These are phyloP conservation scores for Kodamaea fungicola DNA, from an alignment of 1,139 yeast genomes.

Conservation along the genomic window DNA sequence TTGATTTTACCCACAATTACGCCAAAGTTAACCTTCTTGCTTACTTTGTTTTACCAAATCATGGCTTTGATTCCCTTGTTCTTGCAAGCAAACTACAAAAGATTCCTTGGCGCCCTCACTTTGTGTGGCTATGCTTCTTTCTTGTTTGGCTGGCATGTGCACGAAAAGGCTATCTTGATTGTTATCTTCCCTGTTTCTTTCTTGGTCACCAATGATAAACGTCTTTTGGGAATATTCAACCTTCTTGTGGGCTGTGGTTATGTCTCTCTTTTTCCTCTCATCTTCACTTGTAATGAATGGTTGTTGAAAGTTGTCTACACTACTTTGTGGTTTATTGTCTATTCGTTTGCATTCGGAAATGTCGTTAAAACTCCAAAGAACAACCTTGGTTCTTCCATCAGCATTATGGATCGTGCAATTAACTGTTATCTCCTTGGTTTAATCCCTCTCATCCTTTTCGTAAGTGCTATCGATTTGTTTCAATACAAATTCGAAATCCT, in stretches of 20 bases:
- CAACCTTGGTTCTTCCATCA: conserved; percentile 34
- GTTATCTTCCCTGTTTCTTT: conserved; percentile 89
- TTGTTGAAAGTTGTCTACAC: conserved; percentile 75
- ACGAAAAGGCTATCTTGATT: conserved; percentile 89
- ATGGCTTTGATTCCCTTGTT: conserved; percentile 75
- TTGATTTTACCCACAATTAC: conserved; percentile 74
- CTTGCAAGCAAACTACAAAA: conserved; percentile 67
- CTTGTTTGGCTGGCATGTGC: conserved; percentile 98
- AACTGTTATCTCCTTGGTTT: conserved; percentile 67
- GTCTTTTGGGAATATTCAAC: conserved; percentile 66
- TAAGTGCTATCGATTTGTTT: conserved; percentile 56
- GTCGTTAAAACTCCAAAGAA: conserved; percentile 56
- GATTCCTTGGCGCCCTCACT: conserved; percentile 81
- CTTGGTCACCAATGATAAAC: conserved; percentile 66
- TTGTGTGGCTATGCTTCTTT: conserved; percentile 90
- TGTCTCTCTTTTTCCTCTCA: conserved; percentile 82
- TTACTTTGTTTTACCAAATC: conserved; percentile 79
- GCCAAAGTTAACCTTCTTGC: conserved; percentile 71
- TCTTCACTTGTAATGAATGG: conserved; percentile 80
- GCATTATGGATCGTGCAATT: conserved; percentile 69
- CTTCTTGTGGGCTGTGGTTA: conserved; percentile 76
- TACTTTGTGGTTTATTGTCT: conserved; percentile 79
- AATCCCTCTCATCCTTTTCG: conserved; percentile 56
- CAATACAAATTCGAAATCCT: conserved; percentile 49
- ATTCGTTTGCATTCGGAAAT: conserved; percentile 67